A percentile compares a stretch with the other conserved stretches of the same genome.
phyloP scores from a whole-genome alignment of 192 early-diverging fungal genomes.

The Coemansia sp. region DNA sequence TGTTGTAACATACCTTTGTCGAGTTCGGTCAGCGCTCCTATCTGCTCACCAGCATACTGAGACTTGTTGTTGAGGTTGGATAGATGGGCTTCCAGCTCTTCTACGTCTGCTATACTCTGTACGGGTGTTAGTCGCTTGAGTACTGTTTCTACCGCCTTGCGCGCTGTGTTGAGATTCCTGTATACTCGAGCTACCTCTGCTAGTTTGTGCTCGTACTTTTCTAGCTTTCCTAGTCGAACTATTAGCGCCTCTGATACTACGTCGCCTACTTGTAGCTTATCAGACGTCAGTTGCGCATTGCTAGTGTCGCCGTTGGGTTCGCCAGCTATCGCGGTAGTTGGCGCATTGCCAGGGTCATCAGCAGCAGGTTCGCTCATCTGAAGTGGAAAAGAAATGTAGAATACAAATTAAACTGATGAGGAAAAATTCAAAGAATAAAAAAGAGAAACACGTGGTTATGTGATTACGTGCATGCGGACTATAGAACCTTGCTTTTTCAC shows the following conservation, averaged over 20 bases:
- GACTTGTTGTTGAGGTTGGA: constrained; percentile 48
- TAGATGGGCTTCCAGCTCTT: constrained; percentile 54
- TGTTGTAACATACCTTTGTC: constrained; percentile 22
- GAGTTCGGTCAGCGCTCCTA: constrained; percentile 48
- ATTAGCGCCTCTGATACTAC: constrained; percentile 29
- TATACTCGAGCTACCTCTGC: constrained; percentile 54
- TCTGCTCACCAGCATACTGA: constrained; percentile 52
- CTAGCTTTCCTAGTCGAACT: constrained; percentile 29
- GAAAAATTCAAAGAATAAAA: neutral
- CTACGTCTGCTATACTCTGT: constrained; percentile 53
- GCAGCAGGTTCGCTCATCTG: constrained; percentile 14
- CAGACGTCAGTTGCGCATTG: constrained; percentile 23
- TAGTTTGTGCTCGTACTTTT: constrained; percentile 57
- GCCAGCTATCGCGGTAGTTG: neutral
- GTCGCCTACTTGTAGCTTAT: constrained; percentile 31
- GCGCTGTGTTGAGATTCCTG: constrained; percentile 49
- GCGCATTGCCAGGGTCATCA: constrained; percentile 10
- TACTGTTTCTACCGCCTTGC: constrained; percentile 50
- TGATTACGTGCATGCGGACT: neutral
- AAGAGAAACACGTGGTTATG: neutral
- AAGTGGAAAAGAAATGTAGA: neutral
- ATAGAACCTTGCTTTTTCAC: neutral
- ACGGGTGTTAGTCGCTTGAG: constrained; percentile 49
- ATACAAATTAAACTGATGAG: neutral
- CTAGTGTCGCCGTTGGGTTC: constrained; percentile 11